Evolutionary conservation across 2,329 filamentous ascomycete genomes (phyloP).

Genomic region (Whalleya microplaca): DNA sequence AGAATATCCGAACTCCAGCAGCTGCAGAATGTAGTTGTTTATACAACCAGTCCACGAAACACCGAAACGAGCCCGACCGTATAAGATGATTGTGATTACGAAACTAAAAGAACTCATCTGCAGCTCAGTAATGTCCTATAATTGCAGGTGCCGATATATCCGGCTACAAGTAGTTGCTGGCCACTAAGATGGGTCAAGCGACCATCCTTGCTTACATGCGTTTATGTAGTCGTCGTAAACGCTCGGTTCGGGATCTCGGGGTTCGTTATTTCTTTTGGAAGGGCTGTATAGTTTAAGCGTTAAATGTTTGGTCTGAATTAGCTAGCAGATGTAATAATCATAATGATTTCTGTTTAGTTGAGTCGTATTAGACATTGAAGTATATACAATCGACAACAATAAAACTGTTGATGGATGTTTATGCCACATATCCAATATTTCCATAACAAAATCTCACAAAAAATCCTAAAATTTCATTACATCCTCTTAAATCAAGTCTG

Average conservation of each 20-base stretch:
- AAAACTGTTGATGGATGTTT: too few species aligned
- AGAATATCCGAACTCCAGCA: neutral
- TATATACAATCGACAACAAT: too few species aligned
- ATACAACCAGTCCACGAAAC: neutral
- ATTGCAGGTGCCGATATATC: slow-evolving; percentile 7
- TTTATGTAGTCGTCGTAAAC: slow-evolving; percentile 1
- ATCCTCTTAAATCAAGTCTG: too few species aligned
- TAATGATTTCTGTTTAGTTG: slow-evolving; percentile 50
- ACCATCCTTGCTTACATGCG: slow-evolving; percentile 14
- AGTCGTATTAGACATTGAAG: slow-evolving; percentile 56
- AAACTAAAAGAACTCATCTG: neutral
- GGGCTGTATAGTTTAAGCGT: slow-evolving; percentile 18
- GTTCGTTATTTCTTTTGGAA: slow-evolving; percentile 1
- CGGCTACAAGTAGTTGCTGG: neutral
- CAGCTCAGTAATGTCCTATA: neutral
- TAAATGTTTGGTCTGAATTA: slow-evolving; percentile 37
- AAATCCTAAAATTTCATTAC: too few species aligned
- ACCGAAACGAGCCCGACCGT: neutral
- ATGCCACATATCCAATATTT: too few species aligned
- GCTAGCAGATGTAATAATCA: too few species aligned
- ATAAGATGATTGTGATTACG: neutral
- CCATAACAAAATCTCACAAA: too few species aligned
- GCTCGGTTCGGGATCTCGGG: slow-evolving; percentile 20
- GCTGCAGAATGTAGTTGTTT: neutral
- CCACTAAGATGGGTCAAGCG: neutral